Conservation (phyloP, 2,329 filamentous ascomycete genomes). For the Aspergillus novofumigatus region DNA sequence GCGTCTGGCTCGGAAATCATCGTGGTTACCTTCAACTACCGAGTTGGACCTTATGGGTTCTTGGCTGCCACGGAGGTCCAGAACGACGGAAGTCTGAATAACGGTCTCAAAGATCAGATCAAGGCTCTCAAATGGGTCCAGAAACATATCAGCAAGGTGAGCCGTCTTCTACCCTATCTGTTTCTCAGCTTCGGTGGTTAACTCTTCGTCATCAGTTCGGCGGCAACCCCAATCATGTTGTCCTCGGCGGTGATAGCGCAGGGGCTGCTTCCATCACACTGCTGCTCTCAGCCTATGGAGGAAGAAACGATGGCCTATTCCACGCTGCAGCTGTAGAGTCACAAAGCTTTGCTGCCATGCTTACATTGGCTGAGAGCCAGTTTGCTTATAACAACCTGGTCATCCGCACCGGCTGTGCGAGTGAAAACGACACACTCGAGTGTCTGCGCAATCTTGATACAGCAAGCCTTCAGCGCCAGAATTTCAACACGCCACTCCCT, state of each 20-base stretch:
- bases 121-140: constrained; percentile 68
- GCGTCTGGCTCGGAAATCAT: constrained; percentile 60
- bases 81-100: constrained; percentile 55
- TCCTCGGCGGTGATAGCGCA: constrained; percentile 65
- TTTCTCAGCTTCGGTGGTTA: neutral
- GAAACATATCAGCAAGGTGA: constrained; percentile 53
- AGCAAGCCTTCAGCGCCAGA: constrained; percentile 42
- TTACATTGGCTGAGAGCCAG: constrained; percentile 47
- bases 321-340: constrained; percentile 52
- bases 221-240: constrained; percentile 64
- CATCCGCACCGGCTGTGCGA: constrained; percentile 46
- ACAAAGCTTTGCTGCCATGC: constrained; percentile 48
- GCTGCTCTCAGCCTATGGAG: constrained; percentile 55
- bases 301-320: constrained; percentile 47
- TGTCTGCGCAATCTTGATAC: constrained; percentile 48
- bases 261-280: constrained; percentile 62
- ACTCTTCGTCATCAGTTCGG: constrained; percentile 53
- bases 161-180: neutral
- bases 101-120: constrained; percentile 66
- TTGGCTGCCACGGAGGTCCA: constrained; percentile 56
- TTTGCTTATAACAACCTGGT: constrained; percentile 51
- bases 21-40: constrained; percentile 71
- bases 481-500: constrained; percentile 45
- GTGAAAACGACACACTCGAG: constrained; percentile 38
- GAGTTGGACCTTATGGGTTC: constrained; percentile 71